Evolutionary conservation across 345 rosid genomes (phyloP).

Genomic region (Corchorus olitorius): DNA sequence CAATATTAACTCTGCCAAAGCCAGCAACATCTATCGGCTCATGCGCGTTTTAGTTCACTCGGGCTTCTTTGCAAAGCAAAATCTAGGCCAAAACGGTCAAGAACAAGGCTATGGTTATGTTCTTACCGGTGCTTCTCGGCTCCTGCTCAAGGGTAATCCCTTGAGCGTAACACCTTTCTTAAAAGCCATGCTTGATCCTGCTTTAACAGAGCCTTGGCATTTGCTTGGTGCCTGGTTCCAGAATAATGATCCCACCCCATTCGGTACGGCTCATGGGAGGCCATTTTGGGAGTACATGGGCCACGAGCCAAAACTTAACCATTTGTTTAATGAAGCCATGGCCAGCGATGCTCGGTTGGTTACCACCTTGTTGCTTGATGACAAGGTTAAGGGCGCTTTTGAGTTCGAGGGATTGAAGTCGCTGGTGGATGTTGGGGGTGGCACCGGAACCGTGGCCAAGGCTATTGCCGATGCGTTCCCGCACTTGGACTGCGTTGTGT

Average conservation of each 20-base stretch:
- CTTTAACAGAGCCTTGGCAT: constrained; percentile 30
- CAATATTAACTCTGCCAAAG: constrained; percentile 29
- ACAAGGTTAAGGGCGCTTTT: constrained; percentile 31
- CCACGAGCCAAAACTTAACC: constrained; percentile 23
- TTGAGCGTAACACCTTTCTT: constrained; percentile 36
- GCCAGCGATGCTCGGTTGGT: constrained; percentile 37
- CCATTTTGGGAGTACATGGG: constrained; percentile 24
- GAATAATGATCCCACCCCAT: constrained; percentile 30
- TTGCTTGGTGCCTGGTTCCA: constrained; percentile 38
- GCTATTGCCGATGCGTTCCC: constrained; percentile 34
- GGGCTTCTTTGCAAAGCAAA: constrained; percentile 38
- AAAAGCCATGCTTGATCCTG: constrained; percentile 27
- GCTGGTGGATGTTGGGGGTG: constrained; percentile 51
- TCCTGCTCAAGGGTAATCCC: constrained; percentile 38
- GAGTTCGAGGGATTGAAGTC: constrained; percentile 36
- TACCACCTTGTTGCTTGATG: constrained; percentile 14
- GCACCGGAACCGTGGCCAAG: constrained; percentile 41
- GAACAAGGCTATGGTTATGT: constrained; percentile 25
- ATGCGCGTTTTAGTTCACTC: constrained; percentile 48
- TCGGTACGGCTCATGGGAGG: constrained; percentile 36
- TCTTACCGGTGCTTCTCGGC: constrained; percentile 34
- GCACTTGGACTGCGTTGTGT: constrained; percentile 34
- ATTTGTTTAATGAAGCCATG: constrained; percentile 35
- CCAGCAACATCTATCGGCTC: constrained; percentile 29
- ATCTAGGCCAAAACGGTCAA: not conserved